Base-by-base conservation (phyloP, 225 moss, liverwort and hornwort genomes). In the Pseudoscleropodium purum region DNA sequence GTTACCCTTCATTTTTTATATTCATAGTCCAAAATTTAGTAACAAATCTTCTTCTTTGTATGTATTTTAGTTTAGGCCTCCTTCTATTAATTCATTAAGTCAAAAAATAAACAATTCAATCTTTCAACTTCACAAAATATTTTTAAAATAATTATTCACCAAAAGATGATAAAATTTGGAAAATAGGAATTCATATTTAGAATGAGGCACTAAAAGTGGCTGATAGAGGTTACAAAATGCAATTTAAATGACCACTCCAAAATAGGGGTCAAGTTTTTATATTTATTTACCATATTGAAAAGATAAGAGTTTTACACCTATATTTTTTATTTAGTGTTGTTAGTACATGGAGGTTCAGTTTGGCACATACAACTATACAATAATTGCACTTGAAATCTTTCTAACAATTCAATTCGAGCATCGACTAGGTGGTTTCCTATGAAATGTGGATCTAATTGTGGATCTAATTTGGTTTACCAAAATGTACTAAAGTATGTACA, bases 1-100 rank as follows among this genome's bases (percentile, higher is more conserved):
- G 1, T 6, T 17, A 6, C 0, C 29, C 9, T 45, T 43, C 7
- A 14, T 20, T 23, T 73, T 29, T 0, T 75, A 0, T 49, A 47
- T 0, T 18, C 9, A 75, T 47, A 11, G 18, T 75, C 30, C 75
- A 11, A 75, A 18, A 31, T 18, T 29, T 74, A 45, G 29, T 9
- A 1, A 27, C 43, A 15, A 43, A 43, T 27, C 29, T 27, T 73
- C 5, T 41, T 41, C 5, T 73, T 43, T 26, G 15, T 41, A 3
- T 72, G 5, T 26, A 72, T 27, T 27, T n/a, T 41, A 26, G 41
- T 41, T 41, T 72, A 3, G 25, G 3, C 41, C 41, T 41, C 15
- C 8, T 0, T 15, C 1, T 39, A 26, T 2, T 41, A 0, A 26
- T 9, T 26, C 26, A 41, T 9, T 15, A 15, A 69, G 36, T 36